Base-by-base conservation (phyloP, 805 yeast species). In the Wickerhamiella alocasiicola region DNA sequence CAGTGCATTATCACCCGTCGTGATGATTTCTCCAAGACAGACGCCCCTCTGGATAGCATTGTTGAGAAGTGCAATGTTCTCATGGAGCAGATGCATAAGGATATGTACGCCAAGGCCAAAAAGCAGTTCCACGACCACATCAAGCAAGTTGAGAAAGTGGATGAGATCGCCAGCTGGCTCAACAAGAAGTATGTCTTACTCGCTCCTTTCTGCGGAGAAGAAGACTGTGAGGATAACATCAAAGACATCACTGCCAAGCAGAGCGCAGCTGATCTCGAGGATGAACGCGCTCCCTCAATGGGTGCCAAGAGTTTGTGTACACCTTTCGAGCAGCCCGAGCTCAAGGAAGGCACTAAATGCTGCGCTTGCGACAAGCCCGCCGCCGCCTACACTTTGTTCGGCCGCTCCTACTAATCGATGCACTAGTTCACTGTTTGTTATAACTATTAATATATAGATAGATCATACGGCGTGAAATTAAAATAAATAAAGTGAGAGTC, bases 251-350 rank as follows among this genome's bases (percentile, higher is more conserved):
- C 82, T 13, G 84, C 94, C 31, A 70, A 75, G 31, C 77, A 71
- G 63, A 74, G 78, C 57, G 81, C 84, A 51, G 88, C 80, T 48
- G 94, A 81, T 50, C 83, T 76, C 52, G 95, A 81, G 61, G 79
- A 70, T 36, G 99, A 91, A 59, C 81, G 82, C 62, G 84, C 98
- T 18, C 99, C 99, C 59, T 77, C 93, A 39, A 91, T 91, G 99
- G 99, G 99, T 59, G 99, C 99, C 51, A 91, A 91, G 70, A 81
- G 95, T 16, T 71, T 91, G 63, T 91, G 99, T 74, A 87, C 87
- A 61, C 98, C 98, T 50, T 78, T 77, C 57, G 81, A 82, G 29
- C 97, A 88, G 68, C 95, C 95, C 45, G 74, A 66, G 55, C 72
- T 88, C 62, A 74, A 74, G 60, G 66, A 61, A 50, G 88, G 79